phyloP scores from a whole-genome alignment of 2,329 filamentous ascomycete species.

The Penicillium italicum region DNA sequence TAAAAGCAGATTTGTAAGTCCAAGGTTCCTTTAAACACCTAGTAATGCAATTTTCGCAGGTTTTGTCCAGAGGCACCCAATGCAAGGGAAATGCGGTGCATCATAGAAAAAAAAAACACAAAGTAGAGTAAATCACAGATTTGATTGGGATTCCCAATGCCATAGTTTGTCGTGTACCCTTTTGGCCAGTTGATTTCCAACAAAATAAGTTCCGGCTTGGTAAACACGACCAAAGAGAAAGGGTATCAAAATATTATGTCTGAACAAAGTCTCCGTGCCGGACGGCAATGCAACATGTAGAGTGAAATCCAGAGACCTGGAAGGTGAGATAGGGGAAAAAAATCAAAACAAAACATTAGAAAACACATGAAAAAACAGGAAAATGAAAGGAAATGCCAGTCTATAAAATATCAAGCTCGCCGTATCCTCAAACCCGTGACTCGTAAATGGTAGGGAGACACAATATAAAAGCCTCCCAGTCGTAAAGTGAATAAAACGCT shows the following conservation, averaged over 20 bases:
- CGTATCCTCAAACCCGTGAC: slow-evolving; percentile 17
- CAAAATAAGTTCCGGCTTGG: slow-evolving; percentile 10
- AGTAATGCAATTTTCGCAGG: slow-evolving; percentile 2
- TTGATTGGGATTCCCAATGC: slow-evolving; percentile 1
- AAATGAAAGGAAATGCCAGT: slow-evolving; percentile 19
- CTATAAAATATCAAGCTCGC: slow-evolving; percentile 22
- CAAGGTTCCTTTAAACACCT: slow-evolving; percentile 1
- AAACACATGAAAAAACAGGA: background rate
- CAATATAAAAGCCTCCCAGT: slow-evolving; percentile 10
- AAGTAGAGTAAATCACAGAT: background rate
- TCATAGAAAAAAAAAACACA: background rate
- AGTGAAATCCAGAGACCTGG: background rate
- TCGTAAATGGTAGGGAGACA: slow-evolving; percentile 16
- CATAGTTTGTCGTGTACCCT: slow-evolving; percentile 6
- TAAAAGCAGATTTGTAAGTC: background rate
- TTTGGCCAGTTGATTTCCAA: slow-evolving; percentile 8
- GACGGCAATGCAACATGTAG: slow-evolving; percentile 11
- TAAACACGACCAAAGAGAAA: slow-evolving; percentile 20
- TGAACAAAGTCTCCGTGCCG: slow-evolving; percentile 17
- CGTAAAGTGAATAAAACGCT: slow-evolving; percentile 23
- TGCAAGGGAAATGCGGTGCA: background rate
- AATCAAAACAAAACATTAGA: background rate
- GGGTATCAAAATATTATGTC: slow-evolving; percentile 34
- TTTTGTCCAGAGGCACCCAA: background rate
- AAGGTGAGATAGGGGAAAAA: slow-evolving; percentile 1